A percentile compares a stretch with the other conserved stretches of the same genome.
Evolutionary conservation across 331 rosid species (phyloP).

Genomic region (Dryas integrifolia): DNA sequence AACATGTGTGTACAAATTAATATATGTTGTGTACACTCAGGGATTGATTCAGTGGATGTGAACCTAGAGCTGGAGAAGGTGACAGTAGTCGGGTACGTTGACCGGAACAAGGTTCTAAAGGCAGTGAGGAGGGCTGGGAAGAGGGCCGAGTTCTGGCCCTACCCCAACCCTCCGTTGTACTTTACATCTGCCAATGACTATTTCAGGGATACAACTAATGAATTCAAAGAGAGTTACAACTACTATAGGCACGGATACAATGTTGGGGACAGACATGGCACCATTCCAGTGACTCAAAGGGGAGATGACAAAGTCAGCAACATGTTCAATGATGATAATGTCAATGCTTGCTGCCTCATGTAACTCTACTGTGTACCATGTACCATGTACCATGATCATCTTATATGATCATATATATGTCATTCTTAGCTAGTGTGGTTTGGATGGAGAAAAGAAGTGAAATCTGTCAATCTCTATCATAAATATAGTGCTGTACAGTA

Average conservation of each 20-base stretch:
- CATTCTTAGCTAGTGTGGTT: background rate
- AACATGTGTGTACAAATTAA: background rate
- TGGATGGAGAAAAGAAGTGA: background rate
- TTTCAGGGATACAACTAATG: constrained; percentile 65
- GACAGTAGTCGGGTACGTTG: constrained; percentile 69
- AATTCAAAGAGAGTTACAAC: constrained; percentile 81
- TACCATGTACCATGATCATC: background rate
- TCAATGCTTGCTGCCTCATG: constrained; percentile 80
- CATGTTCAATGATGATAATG: constrained; percentile 95
- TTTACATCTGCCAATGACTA: constrained; percentile 67
- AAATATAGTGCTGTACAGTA: constrained; percentile 4
- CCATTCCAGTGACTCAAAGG: constrained; percentile 55
- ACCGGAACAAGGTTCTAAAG: constrained; percentile 78
- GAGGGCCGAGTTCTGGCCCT: constrained; percentile 89
- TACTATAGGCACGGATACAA: constrained; percentile 91
- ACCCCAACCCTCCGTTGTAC: constrained; percentile 72
- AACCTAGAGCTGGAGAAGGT: constrained; percentile 69
- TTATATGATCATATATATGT: background rate
- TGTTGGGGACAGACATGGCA: constrained; percentile 70
- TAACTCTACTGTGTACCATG: constrained; percentile 19
- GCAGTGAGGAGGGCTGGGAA: constrained; percentile 85
- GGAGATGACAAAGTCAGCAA: constrained; percentile 93
- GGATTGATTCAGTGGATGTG: constrained; percentile 82
- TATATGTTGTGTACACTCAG: constrained; percentile 23
- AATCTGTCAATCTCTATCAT: constrained; percentile 15